Evolutionary conservation across 2,329 filamentous ascomycete species (phyloP), one percentile per base, ranked within the genome.

Genomic region (Fusarium stilboides): DNA sequence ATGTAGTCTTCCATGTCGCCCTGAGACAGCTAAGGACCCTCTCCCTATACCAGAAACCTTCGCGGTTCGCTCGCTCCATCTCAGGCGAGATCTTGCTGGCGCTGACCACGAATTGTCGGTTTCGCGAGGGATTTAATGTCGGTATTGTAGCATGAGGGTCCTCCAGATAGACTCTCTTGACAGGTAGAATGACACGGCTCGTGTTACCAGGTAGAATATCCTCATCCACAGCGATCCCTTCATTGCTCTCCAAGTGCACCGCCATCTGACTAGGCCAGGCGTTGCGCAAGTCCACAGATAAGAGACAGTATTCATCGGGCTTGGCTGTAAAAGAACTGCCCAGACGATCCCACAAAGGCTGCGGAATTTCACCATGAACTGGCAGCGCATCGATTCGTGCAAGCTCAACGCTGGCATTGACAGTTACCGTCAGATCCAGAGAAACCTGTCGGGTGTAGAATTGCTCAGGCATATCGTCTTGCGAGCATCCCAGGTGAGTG

Each of bases 21-120:
- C 85, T 85, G 12, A 97, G 81, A 42, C 85, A 84, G 62, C 91
- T 90, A 5, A 98, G 85, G 3, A 98, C 86, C 75, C 89, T 89
- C 77, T 97, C 92, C 17, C 94, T 89, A 78, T 94, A 97, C 94
- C 94, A 98, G 77, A 98, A 98, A 1, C 91, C 89, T 80, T 97
- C 94, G 52, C 94, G 86, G 63, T 87, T 91, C 14, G 89, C 87
- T 34, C 92, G 88, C 80, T 98, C 94, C 43, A 87, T 88, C 68
- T 96, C 93, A 0, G 93, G 92, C 0, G 92, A 91, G 57, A 94
- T 88, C 73, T 92, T 92, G 75, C 89, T 90, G 17, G 90, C 88
- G 78, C 92, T 96, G 43, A 97, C 93, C 31, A 98, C 93, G 74
- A 97, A 98, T 76, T 98, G 94, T n/a, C 94, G 88, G 75, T 94